A percentile compares a stretch with the other conserved stretches of the same genome.
These are phyloP conservation scores for Plantago rigida DNA, from an alignment of 305 asterid species.

Conservation along the genomic window DNA sequence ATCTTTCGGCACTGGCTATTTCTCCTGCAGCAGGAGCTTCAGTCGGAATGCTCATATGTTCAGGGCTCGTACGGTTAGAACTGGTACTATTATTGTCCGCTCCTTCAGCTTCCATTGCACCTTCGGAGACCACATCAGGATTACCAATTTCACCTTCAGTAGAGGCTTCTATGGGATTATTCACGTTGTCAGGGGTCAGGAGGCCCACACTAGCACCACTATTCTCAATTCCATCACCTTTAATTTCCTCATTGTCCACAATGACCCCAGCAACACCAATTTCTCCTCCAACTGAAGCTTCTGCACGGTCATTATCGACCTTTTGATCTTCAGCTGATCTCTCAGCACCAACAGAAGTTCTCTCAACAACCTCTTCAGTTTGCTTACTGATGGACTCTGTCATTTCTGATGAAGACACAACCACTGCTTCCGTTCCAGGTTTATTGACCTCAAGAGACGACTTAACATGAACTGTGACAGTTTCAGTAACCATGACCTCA, in stretches of 20 bases:
- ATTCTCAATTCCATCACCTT: constrained; percentile 5
- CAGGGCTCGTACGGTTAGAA: constrained; percentile 13
- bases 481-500: constrained; percentile 21
- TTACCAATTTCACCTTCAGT: constrained; percentile 22
- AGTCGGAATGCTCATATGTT: constrained; percentile 17
- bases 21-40: constrained; percentile 31
- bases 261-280: constrained; percentile 1
- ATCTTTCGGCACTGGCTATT: constrained; percentile 18
- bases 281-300: neutral
- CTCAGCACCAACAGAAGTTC: constrained; percentile 25
- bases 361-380: constrained; percentile 24
- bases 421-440: constrained; percentile 33
- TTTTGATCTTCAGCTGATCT: constrained; percentile 21
- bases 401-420: constrained; percentile 21
- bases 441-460: constrained; percentile 26
- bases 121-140: constrained; percentile 3
- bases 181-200: constrained; percentile 9
- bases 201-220: constrained; percentile 5
- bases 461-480: constrained; percentile 23
- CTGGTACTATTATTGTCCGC: constrained; percentile 1
- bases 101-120: constrained; percentile 7
- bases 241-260: neutral
- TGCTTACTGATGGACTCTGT: constrained; percentile 13
- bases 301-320: constrained; percentile 21
- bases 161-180: constrained; percentile 30